Evolutionary conservation across 2,329 filamentous ascomycete species (phyloP), one percentile per base, ranked within the genome.

Genomic region (Blastomyces emzantsi): DNA sequence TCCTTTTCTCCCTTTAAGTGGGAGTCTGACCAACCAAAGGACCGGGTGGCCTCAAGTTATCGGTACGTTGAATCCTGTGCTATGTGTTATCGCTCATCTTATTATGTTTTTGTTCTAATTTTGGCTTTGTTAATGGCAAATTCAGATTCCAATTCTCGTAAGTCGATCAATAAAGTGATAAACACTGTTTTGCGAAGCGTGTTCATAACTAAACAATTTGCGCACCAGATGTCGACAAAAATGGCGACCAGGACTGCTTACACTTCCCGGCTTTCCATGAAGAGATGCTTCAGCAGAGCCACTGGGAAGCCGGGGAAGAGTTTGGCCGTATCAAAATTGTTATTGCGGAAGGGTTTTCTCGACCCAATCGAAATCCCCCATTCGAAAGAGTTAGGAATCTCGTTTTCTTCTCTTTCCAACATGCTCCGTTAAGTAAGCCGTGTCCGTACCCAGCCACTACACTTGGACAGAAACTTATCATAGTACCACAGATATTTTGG

Each of bases 371-470:
- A 39, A 71, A 68, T 8, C 76, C 73, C 5, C 83, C 85, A 0
- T 85, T 89, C 67, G 86, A 90, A 69, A 80, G 85, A 51, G 78
- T 89, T 66, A 89, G 87, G 71, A 90, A 92, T 69, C 75, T 91
- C 55, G 83, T 92, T 30, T 83, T 84, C 17, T 94, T 96, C 74
- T 87, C 90, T 0, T 96, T 95, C 70, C 90, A 94, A 71, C 90
- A 94, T 78, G 91, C 89, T 43, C 90, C 91, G 0, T 76, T 89
- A 62, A 82, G 90, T 93, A 78, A 68, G 81, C 75, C 36, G 47
- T 25, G 52, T 51, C 30, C 13, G 41, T 25, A n/a, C 1, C 33
- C 33, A 62, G 25, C 41, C 43, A 36, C 3, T 22, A 41, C n/a
- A 52, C 54, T 56, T 64, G 33, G 60, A 9, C 36, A 33, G 54